Evolutionary conservation across 2,329 filamentous ascomycete genomes (phyloP).

Genomic region (Talaromyces sp.): DNA sequence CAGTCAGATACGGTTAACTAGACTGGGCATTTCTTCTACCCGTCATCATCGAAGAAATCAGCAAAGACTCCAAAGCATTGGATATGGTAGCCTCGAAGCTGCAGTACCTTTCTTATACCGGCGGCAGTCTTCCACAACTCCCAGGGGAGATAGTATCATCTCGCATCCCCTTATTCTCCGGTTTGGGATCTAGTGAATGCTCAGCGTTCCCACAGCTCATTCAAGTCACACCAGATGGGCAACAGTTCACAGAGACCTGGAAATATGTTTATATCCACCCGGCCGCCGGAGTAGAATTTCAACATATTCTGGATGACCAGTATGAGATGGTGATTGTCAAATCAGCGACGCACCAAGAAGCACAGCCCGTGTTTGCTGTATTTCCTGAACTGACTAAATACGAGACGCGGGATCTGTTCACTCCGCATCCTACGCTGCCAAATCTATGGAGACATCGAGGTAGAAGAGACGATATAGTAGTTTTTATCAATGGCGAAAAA

Average conservation of each 20-base stretch:
- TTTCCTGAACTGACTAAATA: conserved; percentile 6
- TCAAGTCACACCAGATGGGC: background rate
- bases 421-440: conserved; percentile 9
- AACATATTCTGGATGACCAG: background rate
- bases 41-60: conserved; percentile 1
- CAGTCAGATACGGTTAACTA: background rate
- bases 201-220: background rate
- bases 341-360: background rate
- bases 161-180: background rate
- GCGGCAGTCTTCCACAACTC: background rate
- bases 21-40: conserved; percentile 8
- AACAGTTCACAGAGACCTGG: background rate
- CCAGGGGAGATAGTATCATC: background rate
- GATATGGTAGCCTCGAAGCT: background rate
- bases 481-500: conserved; percentile 14
- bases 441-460: conserved; percentile 12
- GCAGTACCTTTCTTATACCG: background rate
- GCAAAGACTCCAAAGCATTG: background rate
- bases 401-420: background rate
- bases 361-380: background rate
- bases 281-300: background rate
- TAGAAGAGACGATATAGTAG: conserved; percentile 17
- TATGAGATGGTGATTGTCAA: conserved; percentile 5
- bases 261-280: conserved; percentile 2
- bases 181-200: conserved; percentile 4